Evolutionary conservation across 2,329 filamentous ascomycete genomes (phyloP), one percentile per base, ranked within the genome.

Genomic region (Ustilaginoidea virens): DNA sequence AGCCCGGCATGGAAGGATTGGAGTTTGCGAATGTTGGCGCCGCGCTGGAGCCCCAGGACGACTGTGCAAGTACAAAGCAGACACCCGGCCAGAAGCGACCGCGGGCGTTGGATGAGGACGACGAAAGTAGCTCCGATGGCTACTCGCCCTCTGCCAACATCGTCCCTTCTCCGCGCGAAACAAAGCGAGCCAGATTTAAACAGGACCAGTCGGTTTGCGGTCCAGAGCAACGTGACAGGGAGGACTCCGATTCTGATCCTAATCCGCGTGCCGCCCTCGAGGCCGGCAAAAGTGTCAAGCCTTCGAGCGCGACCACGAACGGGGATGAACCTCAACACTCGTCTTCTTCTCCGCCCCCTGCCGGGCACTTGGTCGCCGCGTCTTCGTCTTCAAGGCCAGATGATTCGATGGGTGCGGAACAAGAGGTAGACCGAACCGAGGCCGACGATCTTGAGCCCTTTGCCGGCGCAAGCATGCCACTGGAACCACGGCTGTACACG

Each of bases 191-290:
- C 25, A 43, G 30, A 17, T 3, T 32, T n/a, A 17, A 12, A 23
- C 37, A 7, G 47, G 47, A 29, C 39, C 39, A 28, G 26, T 33
- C 25, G 42, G 30, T 15, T 3, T 32, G 33, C 11, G 39, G 36
- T 27, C 41, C 42, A 12, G 50, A 56, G 30, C 51, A 53, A 32
- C 50, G 49, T 14, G 47, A 55, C 37, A 40, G 49, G 28, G 47
- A 46, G 15, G 45, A 49, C 22, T 38, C 32, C 7, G 32, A 32
- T 8, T 30, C 23, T 14, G 33, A 32, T 8, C 5, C 21, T 4
- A 35, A 35, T 17, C 33, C 33, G n/a, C 30, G 33, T 17, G 27
- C 27, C 25, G 33, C 27, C 14, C 23, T 35, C 12, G 33, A 35
- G 20, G 21, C n/a, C 16, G 33, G 30, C 26, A 35, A 28, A 28